These are phyloP conservation scores for Polyporus tsugae DNA, from an alignment of 1,284 basidiomycete species.

Conservation along the genomic window DNA sequence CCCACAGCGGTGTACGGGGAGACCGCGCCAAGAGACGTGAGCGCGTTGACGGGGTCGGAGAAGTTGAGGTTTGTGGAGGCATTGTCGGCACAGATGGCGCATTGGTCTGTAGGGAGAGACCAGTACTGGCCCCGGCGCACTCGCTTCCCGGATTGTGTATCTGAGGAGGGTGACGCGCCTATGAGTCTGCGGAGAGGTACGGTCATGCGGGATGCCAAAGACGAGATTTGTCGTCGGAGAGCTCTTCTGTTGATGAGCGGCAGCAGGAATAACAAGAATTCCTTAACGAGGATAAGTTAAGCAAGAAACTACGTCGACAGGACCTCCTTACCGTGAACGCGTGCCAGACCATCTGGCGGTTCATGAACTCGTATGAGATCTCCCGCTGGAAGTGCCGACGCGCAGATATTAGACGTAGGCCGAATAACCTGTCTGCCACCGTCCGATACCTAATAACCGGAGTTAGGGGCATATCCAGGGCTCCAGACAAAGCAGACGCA, in stretches of 20 bases:
- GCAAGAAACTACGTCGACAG: constrained; percentile 12
- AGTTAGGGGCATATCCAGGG: neutral
- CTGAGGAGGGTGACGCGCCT: constrained; percentile 18
- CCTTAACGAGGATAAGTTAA: constrained; percentile 56
- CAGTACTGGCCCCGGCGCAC: constrained; percentile 64
- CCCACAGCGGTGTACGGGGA: constrained; percentile 30
- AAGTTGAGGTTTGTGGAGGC: constrained; percentile 66
- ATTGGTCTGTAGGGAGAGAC: constrained; percentile 70
- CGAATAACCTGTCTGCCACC: constrained; percentile 83
- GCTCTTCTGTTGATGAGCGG: constrained; percentile 82
- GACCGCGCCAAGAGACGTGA: constrained; percentile 49
- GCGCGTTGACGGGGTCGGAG: constrained; percentile 58
- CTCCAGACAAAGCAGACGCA: constrained; percentile 44
- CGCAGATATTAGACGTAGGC: constrained; percentile 81
- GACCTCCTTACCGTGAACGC: constrained; percentile 84
- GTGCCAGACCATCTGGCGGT: constrained; percentile 99
- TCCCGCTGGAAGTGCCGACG: constrained; percentile 78
- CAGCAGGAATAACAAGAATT: constrained; percentile 94
- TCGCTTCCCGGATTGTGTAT: constrained; percentile 29
- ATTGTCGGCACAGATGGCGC: constrained; percentile 83
- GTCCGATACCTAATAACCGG: constrained; percentile 77
- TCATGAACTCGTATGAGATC: constrained; percentile 99
- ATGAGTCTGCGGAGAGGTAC: constrained; percentile 34
- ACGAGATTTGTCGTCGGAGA: constrained; percentile 65
- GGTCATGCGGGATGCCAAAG: constrained; percentile 43